Conservation (phyloP, 805 yeast genomes). For the fission yeast (Schizosaccharomyces pombe) region DNA sequence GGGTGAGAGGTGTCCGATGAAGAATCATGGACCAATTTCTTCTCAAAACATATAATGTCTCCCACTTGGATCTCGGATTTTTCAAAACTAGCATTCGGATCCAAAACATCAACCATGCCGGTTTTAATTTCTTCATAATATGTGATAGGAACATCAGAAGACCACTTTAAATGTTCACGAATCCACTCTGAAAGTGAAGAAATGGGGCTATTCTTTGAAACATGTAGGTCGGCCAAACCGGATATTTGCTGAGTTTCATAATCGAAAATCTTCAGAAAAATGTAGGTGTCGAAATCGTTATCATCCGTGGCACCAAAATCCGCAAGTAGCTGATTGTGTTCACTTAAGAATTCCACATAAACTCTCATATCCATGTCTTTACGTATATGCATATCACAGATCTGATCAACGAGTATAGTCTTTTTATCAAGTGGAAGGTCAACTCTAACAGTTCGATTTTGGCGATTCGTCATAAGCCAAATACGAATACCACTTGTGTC, state of each 20-base stretch:
- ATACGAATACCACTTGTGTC: slow-evolving; percentile 23
- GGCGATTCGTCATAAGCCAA: slow-evolving; percentile 43
- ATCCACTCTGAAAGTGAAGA: slow-evolving; percentile 14
- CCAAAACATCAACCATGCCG: slow-evolving; percentile 15
- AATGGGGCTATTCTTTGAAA: slow-evolving; percentile 25
- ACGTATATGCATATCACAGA: not conserved
- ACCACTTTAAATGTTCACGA: slow-evolving; percentile 14
- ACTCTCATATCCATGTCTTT: not conserved
- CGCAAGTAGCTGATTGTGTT: too few species aligned
- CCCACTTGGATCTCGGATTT: slow-evolving; percentile 17
- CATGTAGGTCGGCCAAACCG: slow-evolving; percentile 42
- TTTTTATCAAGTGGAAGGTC: slow-evolving; percentile 19
- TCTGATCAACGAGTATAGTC: slow-evolving; percentile 2
- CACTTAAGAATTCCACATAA: not conserved
- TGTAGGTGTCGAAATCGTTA: slow-evolving; percentile 4
- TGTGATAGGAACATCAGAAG: slow-evolving; percentile 11
- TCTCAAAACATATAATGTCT: slow-evolving; percentile 18
- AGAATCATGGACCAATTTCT: slow-evolving; percentile 8
- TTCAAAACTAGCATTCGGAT: slow-evolving; percentile 12
- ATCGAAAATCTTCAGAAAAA: slow-evolving; percentile 43
- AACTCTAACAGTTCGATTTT: slow-evolving; percentile 48
- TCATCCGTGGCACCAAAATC: not conserved
- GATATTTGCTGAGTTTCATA: slow-evolving; percentile 25
- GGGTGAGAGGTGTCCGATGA: slow-evolving; percentile 6
- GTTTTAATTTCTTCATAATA: slow-evolving; percentile 18